phyloP scores from a whole-genome alignment of 2,329 filamentous ascomycete genomes.

The Cordyceps militaris region DNA sequence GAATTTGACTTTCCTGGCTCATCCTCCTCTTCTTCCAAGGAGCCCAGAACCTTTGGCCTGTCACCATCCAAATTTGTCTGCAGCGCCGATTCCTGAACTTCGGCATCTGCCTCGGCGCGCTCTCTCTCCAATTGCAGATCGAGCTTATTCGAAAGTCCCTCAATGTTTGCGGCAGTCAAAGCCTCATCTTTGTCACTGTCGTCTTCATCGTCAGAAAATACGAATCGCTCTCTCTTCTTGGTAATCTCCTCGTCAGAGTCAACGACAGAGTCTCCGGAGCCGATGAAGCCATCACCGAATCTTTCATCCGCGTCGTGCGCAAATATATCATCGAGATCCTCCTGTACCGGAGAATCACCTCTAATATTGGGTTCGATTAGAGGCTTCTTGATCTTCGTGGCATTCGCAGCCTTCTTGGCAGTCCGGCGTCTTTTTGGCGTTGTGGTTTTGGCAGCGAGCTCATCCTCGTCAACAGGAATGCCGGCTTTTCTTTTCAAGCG shows the following conservation, averaged over 20 bases:
- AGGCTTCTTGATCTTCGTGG: constrained; percentile 16
- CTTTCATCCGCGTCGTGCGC: constrained; percentile 36
- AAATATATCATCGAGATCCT: constrained; percentile 37
- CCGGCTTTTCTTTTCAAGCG: constrained; percentile 80
- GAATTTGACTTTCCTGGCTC: constrained; percentile 51
- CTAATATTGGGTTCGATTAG: constrained; percentile 16
- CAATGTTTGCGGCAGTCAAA: constrained; percentile 93
- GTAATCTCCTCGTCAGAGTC: constrained; percentile 63
- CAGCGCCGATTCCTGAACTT: constrained; percentile 76
- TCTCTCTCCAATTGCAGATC: constrained; percentile 72
- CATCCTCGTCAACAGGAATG: constrained; percentile 49
- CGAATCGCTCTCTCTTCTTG: constrained; percentile 48
- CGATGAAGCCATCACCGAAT: constrained; percentile 54
- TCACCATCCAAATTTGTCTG: constrained; percentile 91
- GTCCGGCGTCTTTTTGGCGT: constrained; percentile 53
- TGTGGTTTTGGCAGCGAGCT: constrained; percentile 44
- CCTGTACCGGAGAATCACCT: not conserved
- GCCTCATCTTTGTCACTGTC: constrained; percentile 83
- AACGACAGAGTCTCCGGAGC: constrained; percentile 51
- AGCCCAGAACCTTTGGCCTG: constrained; percentile 57
- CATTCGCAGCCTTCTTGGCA: constrained; percentile 28
- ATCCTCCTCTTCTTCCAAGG: constrained; percentile 56
- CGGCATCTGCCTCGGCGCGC: constrained; percentile 74
- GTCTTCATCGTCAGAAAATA: constrained; percentile 95
- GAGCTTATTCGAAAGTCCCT: constrained; percentile 77